phyloP scores from a whole-genome alignment of 106 monocot species.

The Acanthochlamys bracteata region DNA sequence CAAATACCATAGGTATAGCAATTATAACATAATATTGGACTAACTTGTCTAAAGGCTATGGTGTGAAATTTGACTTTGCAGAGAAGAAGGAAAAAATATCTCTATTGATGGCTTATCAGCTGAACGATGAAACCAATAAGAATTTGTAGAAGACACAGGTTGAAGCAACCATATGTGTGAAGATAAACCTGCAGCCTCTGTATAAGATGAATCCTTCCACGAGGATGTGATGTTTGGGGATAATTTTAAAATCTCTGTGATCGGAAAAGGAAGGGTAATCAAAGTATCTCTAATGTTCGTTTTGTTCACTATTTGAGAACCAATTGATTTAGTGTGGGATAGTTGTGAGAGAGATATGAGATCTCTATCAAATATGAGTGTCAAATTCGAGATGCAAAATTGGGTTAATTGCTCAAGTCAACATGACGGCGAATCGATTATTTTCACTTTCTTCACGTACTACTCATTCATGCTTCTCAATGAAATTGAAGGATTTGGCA shows the following conservation, averaged over 20 bases:
- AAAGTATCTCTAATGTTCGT: slow-evolving; percentile 7
- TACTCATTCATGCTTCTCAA: neutral
- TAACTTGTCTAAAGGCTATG: slow-evolving; percentile 8
- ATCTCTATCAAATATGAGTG: slow-evolving; percentile 8
- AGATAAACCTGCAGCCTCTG: slow-evolving; percentile 8
- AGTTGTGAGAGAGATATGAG: slow-evolving; percentile 3
- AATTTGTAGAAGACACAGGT: slow-evolving; percentile 12
- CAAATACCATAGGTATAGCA: neutral
- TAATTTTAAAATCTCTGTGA: slow-evolving; percentile 15
- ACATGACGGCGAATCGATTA: slow-evolving; percentile 4
- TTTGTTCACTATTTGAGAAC: slow-evolving; percentile 5
- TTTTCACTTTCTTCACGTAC: neutral
- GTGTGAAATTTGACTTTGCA: slow-evolving; percentile 8
- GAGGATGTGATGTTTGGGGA: slow-evolving; percentile 21
- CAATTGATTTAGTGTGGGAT: slow-evolving; percentile 8
- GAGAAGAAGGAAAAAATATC: slow-evolving; percentile 16
- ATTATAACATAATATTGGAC: slow-evolving; percentile 8
- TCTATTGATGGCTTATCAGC: slow-evolving; percentile 15
- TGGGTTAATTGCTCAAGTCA: slow-evolving; percentile 4
- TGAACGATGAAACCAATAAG: neutral
- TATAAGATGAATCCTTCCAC: slow-evolving; percentile 20
- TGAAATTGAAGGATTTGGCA: neutral
- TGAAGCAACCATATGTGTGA: slow-evolving; percentile 16
- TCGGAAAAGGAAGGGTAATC: neutral
- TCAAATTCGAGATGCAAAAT: neutral